These are phyloP conservation scores for Puccinia triticina DNA, from an alignment of 1,284 basidiomycete species.

Conservation along the genomic window DNA sequence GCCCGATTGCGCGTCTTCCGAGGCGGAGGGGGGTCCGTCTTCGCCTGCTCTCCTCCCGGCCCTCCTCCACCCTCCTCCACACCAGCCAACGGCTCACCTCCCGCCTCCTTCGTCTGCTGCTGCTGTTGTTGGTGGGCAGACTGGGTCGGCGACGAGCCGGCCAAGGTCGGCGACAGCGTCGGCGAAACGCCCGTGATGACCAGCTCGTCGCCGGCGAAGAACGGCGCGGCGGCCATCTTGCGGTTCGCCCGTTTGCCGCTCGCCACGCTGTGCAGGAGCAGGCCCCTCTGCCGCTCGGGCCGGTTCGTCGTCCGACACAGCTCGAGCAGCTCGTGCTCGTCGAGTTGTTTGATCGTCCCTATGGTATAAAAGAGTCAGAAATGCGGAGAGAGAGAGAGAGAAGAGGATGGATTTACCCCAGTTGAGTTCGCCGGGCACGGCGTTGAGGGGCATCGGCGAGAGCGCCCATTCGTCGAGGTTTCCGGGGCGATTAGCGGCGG, in stretches of 20 bases:
- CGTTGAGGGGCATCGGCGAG: slow-evolving; percentile 29
- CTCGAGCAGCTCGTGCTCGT: slow-evolving; percentile 77
- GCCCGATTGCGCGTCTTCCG: slow-evolving; percentile 81
- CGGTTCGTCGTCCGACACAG: slow-evolving; percentile 84
- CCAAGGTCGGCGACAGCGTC: slow-evolving; percentile 43
- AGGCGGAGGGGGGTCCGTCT: slow-evolving; percentile 13
- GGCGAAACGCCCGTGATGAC: slow-evolving; percentile 60
- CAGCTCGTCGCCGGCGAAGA: slow-evolving; percentile 68
- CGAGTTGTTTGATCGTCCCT: slow-evolving; percentile 67
- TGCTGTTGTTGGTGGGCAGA: slow-evolving; percentile 21
- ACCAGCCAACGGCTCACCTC: slow-evolving; percentile 56
- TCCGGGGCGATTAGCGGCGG: slow-evolving; percentile 55
- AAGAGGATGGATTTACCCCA: slow-evolving; percentile 1
- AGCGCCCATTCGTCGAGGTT: slow-evolving; percentile 37
- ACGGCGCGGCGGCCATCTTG: slow-evolving; percentile 64
- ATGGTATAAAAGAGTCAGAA: not conserved
- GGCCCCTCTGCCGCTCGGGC: slow-evolving; percentile 74
- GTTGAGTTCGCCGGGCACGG: slow-evolving; percentile 24
- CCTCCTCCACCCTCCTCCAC: slow-evolving; percentile 33
- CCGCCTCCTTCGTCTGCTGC: slow-evolving; percentile 55
- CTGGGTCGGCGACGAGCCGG: slow-evolving; percentile 43
- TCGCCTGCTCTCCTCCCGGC: not conserved
- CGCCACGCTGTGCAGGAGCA: slow-evolving; percentile 62
- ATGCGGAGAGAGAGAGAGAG: not conserved
- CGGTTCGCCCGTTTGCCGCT: slow-evolving; percentile 53